Base-by-base conservation (phyloP, 371 early-diverging fungal species). In the Actinomortierella wolfii region DNA sequence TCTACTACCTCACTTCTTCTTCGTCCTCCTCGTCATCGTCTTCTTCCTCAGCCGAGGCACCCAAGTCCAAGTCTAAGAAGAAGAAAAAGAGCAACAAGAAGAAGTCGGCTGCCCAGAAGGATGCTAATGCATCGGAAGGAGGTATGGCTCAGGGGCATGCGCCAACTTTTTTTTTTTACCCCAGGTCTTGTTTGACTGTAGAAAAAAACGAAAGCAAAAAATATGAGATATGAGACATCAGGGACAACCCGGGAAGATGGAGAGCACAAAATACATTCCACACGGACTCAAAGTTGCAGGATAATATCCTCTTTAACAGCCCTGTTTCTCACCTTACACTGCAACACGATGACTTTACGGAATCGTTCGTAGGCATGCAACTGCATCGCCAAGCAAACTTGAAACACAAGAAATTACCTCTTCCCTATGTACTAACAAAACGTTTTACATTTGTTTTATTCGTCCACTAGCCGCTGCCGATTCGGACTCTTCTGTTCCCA, bases 1-100 rank as follows among this genome's bases (percentile, higher is more conserved):
- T 86, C 53, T 91, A 89, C 68, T 89, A 85, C 76, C 79, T 87
- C 50, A 74, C 87, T 21, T 59, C 51, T 23, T 55, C 71, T 25
- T 71, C 82, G 40, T 56, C 79, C 52, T 56, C 79, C 52, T 59
- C 51, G 29, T 55, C 71, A 24, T 71, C 82, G 34, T 56, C 79
- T 54, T 54, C 54, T 17, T 24, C 54, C 25, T 17, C 50, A n/a
- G 13, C 61, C 2, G 67, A 63, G 42, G 67, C 66, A 44, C 54
- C 76, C 47, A 67, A 68, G 61, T 59, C 71, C 20, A 71, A 70
- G 67, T 48, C 73, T 44, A 79, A 79, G 64, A 79, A 59, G 67
- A 69, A 81, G 70, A 80, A 78, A 70, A 65, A 74, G 57, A 68
- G 76, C 56, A 81, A 76, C 61, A 81, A 81, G 76, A 64, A 76